Evolutionary conservation across 257 asterid genomes (phyloP), one percentile per base, ranked within the genome.

Genomic region (Solanum habrochaites): DNA sequence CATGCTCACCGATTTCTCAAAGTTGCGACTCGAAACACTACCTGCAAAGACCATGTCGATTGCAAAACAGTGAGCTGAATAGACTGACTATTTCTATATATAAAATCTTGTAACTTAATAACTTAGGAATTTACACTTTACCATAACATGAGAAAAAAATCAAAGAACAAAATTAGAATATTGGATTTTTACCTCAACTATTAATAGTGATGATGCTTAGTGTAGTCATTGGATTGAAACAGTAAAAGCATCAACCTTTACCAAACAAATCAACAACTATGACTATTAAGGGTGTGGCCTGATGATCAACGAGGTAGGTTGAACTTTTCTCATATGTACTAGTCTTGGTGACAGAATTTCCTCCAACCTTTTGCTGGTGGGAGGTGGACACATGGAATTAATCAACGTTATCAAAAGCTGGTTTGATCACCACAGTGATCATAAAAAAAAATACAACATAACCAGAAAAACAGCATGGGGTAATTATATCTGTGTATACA

Each of bases 1-100:
- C 18, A 75, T 66, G 88, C 97, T 96, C 88, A 95, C 99, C 94
- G 99, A 88, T 56, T 92, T 77, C 90, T 93, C 97, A 86, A 95
- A 87, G 87, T 90, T 91, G 87, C 90, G 86, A 67, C 40, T 60
- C 3, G 95, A 92, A 86, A 96, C 67, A 42, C 90, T 95, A 70
- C 98, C 99, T 96, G 98, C 94, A 91, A 87, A 89, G 58, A 87
- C 80, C 45, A 71, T 82, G 31, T 37, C 52, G 62, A 52, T 71
- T 69, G 52, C 52, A 66, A 52, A 88, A 60, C 77, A 32, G n/a
- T 18, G 77, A 74, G 62, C 37, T 9, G 21, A 85, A 62, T 35
- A 25, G 14, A 52, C 14, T 66, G 21, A 15, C 11, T 32, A 47
- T 4, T 49, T 85, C 9, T 27, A 25, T 21, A 69, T 45, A 52